Evolutionary conservation across 202 grass and related monocot species (phyloP), one percentile per base, ranked within the genome.

Genomic region (Dendrocalamus latiflorus): DNA sequence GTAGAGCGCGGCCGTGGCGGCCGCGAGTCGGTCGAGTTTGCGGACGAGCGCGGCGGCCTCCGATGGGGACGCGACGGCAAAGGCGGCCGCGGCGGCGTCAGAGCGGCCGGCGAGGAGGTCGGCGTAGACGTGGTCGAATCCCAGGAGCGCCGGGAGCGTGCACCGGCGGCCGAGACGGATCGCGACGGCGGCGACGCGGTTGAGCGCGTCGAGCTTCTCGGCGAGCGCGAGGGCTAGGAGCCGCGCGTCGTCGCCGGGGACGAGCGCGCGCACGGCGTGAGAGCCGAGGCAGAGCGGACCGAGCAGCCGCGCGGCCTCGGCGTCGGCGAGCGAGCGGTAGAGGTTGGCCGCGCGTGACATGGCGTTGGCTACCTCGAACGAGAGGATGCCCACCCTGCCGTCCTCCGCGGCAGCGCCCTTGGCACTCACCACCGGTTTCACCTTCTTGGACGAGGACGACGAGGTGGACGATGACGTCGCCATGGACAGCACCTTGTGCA

Each of bases 121-220:
- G 41, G 89, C 85, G 87, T 99, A 95, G 65, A 99, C 93, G 86
- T 99, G 93, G 88, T 89, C 87, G 86, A 99, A 99, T 0, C 96
- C 96, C 9, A 88, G 20, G 63, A 95, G 91, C 65, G 87, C 81
- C 0, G 87, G 91, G 2, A 74, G 63, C 21, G 91, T 72, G 89
- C 96, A 99, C 6, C 93, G 91, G 5, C 93, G 89, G 17, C 96
- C 96, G 21, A 95, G 87, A 42, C 96, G 91, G 9, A 89, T 21
- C 0, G 93, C 91, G 8, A 95, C 93, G 20, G 81, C 80, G 37
- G 96, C 93, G 72, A 93, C 86, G 78, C 93, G 87, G 70, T 96
- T 99, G 57, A 95, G 93, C 25, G 89, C 81, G 67, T 96, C 96
- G 51, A 99, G 87, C 73, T 92, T 93, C 93, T 99, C 96, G 65